Evolutionary conservation across 305 asterid species (phyloP).

Genomic region (Plantago coronopus): DNA sequence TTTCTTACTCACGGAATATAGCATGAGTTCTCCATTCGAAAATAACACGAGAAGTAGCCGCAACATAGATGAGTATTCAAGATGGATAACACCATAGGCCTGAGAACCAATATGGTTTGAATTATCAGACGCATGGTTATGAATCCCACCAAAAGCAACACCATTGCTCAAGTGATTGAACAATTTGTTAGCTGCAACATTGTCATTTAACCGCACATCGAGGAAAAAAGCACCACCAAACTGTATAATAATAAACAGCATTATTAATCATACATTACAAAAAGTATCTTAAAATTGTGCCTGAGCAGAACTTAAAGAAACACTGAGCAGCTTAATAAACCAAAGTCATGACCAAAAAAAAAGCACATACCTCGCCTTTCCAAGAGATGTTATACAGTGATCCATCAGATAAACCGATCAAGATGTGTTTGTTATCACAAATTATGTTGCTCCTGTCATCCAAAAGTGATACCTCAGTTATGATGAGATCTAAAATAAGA

Average conservation of each 20-base stretch:
- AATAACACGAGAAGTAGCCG: conserved; percentile 72
- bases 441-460: conserved; percentile 90
- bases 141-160: conserved; percentile 42
- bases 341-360: conserved; percentile 22
- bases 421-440: conserved; percentile 85
- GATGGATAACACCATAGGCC: conserved; percentile 57
- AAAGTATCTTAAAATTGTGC: conserved; percentile 11
- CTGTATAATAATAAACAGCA: conserved; percentile 41
- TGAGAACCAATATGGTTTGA: conserved; percentile 30
- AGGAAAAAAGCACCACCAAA: conserved; percentile 71
- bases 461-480: conserved; percentile 20
- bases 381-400: conserved; percentile 89
- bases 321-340: conserved; percentile 10
- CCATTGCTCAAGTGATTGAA: conserved; percentile 59
- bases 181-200: conserved; percentile 39
- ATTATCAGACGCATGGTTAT: conserved; percentile 36
- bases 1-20: conserved; percentile 87
- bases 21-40: conserved; percentile 73
- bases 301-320: conserved; percentile 10
- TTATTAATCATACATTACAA: background rate
- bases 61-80: conserved; percentile 60
- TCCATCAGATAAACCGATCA: conserved; percentile 96
- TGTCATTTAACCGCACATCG: conserved; percentile 40
- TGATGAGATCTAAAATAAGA: conserved; percentile 15
- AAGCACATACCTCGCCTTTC: conserved; percentile 97